These are phyloP conservation scores for Epipyxis sp. DNA, from an alignment of 108 stramenopile genomes.

Conservation along the genomic window DNA sequence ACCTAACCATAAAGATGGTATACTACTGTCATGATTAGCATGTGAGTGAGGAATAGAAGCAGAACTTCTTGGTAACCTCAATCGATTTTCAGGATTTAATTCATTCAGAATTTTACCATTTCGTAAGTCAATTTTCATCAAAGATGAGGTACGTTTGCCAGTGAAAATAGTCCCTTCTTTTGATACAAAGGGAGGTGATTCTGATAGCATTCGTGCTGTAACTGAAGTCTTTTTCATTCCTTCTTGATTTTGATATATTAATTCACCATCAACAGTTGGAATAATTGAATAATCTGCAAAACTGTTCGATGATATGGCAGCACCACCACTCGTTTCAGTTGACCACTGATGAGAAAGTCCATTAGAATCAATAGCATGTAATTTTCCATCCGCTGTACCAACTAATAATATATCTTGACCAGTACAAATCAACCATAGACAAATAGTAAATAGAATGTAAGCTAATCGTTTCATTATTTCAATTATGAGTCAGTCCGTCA, in stretches of 20 bases:
- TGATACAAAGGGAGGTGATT: not conserved
- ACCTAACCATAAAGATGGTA: not conserved
- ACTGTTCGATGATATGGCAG: not conserved
- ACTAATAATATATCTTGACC: not conserved
- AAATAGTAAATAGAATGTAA: too few species aligned
- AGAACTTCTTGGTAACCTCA: too few species aligned
- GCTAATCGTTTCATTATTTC: too few species aligned
- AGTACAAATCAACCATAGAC: too few species aligned
- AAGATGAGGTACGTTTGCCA: too few species aligned
- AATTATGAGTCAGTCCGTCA: too few species aligned
- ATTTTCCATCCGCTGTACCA: constrained; percentile 12
- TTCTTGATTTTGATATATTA: not conserved
- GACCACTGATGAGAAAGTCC: not conserved
- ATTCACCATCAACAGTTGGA: not conserved
- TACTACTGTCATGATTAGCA: too few species aligned
- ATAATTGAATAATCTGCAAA: not conserved
- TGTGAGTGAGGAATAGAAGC: too few species aligned
- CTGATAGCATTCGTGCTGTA: constrained; percentile 2
- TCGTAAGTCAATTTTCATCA: too few species aligned
- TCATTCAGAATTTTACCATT: too few species aligned
- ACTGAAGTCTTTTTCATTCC: constrained; percentile 17
- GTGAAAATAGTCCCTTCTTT: not conserved
- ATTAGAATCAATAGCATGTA: constrained; percentile 5
- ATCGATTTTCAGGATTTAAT: too few species aligned
- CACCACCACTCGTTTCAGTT: not conserved